A percentile compares a stretch with the other conserved stretches of the same genome.
Conservation (phyloP, 306 rosid genomes). For the Castanea sativa region DNA sequence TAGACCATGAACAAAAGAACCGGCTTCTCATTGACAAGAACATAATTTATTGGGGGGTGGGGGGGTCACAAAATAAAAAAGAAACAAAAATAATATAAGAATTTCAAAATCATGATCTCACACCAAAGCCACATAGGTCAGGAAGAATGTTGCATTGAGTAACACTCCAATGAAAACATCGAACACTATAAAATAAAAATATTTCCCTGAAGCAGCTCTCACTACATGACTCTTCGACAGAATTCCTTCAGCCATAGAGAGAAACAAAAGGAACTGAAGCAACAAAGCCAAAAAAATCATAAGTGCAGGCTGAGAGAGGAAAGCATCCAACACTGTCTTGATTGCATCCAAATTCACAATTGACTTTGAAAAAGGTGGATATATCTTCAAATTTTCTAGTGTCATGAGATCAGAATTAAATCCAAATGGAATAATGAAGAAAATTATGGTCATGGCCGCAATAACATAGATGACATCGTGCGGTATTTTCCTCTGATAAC, state of each 20-base stretch:
- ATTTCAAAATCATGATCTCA: slow-evolving; percentile 42
- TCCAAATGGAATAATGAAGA: slow-evolving; percentile 81
- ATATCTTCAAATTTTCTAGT: slow-evolving; percentile 57
- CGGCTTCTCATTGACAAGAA: too few species aligned
- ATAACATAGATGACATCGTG: slow-evolving; percentile 61
- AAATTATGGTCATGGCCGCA: slow-evolving; percentile 62
- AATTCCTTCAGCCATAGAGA: slow-evolving; percentile 80
- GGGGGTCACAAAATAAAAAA: not conserved
- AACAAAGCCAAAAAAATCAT: slow-evolving; percentile 69
- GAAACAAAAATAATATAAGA: slow-evolving; percentile 3
- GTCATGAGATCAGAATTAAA: slow-evolving; percentile 73
- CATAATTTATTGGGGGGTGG: too few species aligned
- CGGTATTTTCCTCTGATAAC: slow-evolving; percentile 52
- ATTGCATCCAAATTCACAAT: slow-evolving; percentile 29
- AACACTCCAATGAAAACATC: slow-evolving; percentile 90
- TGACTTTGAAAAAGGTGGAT: slow-evolving; percentile 67
- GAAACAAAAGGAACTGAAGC: slow-evolving; percentile 69
- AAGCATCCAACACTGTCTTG: slow-evolving; percentile 82
- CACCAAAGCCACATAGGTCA: slow-evolving; percentile 87
- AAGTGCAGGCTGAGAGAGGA: slow-evolving; percentile 83
- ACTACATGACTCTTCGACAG: slow-evolving; percentile 72
- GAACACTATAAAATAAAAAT: slow-evolving; percentile 67
- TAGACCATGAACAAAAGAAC: too few species aligned
- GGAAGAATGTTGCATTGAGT: slow-evolving; percentile 70
- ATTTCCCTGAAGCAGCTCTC: slow-evolving; percentile 92